These are phyloP conservation scores for Scheffersomyces amazonensis DNA, from an alignment of 805 yeast species.

Conservation along the genomic window DNA sequence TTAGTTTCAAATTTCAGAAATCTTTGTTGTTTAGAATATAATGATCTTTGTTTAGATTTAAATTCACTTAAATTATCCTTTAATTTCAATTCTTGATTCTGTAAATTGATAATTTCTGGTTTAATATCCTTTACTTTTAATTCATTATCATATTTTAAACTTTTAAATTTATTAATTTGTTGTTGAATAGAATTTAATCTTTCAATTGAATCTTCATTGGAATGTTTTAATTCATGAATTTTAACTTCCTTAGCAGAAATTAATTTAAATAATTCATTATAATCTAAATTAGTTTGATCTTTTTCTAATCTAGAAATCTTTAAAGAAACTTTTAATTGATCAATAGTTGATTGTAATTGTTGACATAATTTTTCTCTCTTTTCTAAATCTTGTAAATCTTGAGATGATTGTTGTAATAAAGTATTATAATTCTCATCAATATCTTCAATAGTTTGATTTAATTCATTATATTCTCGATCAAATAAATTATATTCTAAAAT, in stretches of 20 bases:
- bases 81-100: constrained; percentile 36
- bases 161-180: constrained; percentile 16
- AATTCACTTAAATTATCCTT: constrained; percentile 39
- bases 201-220: constrained; percentile 26
- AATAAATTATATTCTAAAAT: constrained; percentile 70
- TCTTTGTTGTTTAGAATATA: constrained; percentile 72
- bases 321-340: constrained; percentile 44
- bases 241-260: constrained; percentile 50
- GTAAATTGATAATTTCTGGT: constrained; percentile 42
- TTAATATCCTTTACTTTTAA: constrained; percentile 27
- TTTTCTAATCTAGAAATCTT: constrained; percentile 57
- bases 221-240: constrained; percentile 39
- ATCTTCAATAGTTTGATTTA: constrained; percentile 57
- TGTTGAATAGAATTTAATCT: constrained; percentile 20
- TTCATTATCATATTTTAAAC: constrained; percentile 35
- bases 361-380: constrained; percentile 54
- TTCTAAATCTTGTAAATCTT: constrained; percentile 54
- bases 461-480: constrained; percentile 69
- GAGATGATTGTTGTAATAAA: constrained; percentile 50
- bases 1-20: constrained; percentile 54
- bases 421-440: constrained; percentile 57
- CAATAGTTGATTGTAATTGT: constrained; percentile 44
- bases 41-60: constrained; percentile 51
- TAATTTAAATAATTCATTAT: constrained; percentile 45
- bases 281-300: constrained; percentile 49